Evolutionary conservation across 129 eudicot genomes (phyloP).

Genomic region (Scalesia atractyloides): DNA sequence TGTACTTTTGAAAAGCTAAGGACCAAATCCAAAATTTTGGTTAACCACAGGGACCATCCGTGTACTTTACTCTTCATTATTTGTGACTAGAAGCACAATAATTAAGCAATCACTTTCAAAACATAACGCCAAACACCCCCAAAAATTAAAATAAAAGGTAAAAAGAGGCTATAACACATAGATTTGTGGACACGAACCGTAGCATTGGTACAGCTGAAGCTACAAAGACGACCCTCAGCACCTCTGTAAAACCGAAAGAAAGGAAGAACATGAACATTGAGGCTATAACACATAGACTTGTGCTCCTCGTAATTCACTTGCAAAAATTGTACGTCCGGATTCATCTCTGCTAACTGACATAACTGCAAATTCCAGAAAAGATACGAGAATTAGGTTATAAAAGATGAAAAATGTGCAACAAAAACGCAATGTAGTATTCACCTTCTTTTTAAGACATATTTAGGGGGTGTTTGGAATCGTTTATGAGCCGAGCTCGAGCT

Average conservation of each 20-base stretch:
- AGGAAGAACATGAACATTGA: constrained; percentile 74
- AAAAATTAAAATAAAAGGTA: neutral
- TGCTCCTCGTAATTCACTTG: constrained; percentile 74
- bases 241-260: constrained; percentile 90
- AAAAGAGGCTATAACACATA: neutral
- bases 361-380: constrained; percentile 43
- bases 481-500: too few relatives aligned
- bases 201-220: constrained; percentile 90
- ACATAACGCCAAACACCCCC: neutral
- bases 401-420: neutral
- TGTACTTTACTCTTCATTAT: too few relatives aligned
- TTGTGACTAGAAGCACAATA: neutral
- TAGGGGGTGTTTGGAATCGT: neutral
- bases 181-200: constrained; percentile 59
- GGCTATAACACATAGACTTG: constrained; percentile 75
- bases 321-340: constrained; percentile 66
- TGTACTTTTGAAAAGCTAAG: too few relatives aligned
- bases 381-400: constrained; percentile 6
- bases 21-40: too few relatives aligned
- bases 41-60: too few relatives aligned
- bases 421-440: neutral
- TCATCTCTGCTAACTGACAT: constrained; percentile 86
- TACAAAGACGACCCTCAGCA: constrained; percentile 73
- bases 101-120: neutral
- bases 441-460: neutral